Base-by-base conservation (phyloP, 2,329 filamentous ascomycete genomes). In the Thielaviopsis euricoi region DNA sequence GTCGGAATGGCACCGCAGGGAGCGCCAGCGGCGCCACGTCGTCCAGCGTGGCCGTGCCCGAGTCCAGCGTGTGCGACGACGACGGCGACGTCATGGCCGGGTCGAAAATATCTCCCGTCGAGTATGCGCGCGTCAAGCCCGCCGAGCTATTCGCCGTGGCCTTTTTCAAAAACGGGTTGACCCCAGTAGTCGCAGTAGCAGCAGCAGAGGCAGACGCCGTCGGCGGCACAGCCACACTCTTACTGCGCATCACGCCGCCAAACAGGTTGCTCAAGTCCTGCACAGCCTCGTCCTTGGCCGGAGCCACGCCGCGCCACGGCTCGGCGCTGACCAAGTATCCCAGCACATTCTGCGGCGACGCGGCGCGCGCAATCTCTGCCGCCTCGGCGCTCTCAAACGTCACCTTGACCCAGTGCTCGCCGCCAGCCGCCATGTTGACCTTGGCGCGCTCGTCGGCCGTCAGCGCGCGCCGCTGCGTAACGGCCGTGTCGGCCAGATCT, bases 361-460 rank as follows among this genome's bases (percentile, higher is more conserved):
- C 78, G 66, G 79, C 85, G 49, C 83, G 71, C 22, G 86, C 86
- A 12, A 80, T 75, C 60, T 87, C 83, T 21, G 85, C 86, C 1
- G 85, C 83, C 63, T 85, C 79, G 53, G 78, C 76, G 49, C 82
- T 87, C 70, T 89, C 86, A 65, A 89, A 90, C 0, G 86, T 90
- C 58, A 90, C 76, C 69, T 89, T 89, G 65, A 96, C 89, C 91
- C 91, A 97, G 73, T 95, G 87, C 64, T 86, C 80, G 50, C 91
- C 91, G 54, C 89, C 87, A 52, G 85, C 85, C 62, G 88, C 89
- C 61, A 78, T 80, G 70, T 90, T 89, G 66, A 91, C 87, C 68
- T 90, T 86, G 56, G 78, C 76, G 58, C 89, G 81, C 65, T 94
- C 87, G 43, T 85, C 83, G 19, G 79, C 72, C 1, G 84, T 86